Conservation (phyloP, 2,329 filamentous ascomycete genomes). For the Trichoderma sp. region DNA sequence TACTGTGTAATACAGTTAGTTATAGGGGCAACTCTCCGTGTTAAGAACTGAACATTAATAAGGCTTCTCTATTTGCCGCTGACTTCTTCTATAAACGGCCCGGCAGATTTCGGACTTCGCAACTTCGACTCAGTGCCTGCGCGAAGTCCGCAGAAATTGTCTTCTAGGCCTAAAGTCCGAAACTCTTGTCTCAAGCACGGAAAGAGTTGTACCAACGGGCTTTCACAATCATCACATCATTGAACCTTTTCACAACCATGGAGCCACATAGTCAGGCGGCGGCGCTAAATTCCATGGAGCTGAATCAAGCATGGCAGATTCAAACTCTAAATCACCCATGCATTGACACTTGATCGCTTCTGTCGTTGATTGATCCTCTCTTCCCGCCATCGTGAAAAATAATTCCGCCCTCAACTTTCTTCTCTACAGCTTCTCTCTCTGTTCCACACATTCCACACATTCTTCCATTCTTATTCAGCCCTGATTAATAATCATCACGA, state of each 20-base stretch:
- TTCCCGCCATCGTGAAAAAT: neutral
- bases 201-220: neutral
- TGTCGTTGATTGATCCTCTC: neutral
- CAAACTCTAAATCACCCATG: neutral
- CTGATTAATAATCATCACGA: neutral
- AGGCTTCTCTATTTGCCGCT: neutral
- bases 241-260: neutral
- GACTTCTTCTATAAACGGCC: neutral
- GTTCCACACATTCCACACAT: neutral
- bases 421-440: neutral
- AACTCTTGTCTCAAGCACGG: neutral
- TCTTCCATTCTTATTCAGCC: neutral
- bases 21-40: neutral
- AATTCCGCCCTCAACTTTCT: neutral
- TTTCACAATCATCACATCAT: neutral
- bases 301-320: neutral
- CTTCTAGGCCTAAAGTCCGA: neutral
- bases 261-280: neutral
- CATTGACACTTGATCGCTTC: neutral
- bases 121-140: neutral
- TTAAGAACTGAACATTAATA: neutral
- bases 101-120: neutral
- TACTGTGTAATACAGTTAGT: neutral
- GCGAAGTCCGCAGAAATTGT: neutral
- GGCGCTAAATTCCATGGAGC: neutral